Percentiles rank a stretch among this genome's conserved stretches.
Evolutionary conservation across 2,329 filamentous ascomycete genomes (phyloP).

Genomic region (Fusarium phyllophilum): DNA sequence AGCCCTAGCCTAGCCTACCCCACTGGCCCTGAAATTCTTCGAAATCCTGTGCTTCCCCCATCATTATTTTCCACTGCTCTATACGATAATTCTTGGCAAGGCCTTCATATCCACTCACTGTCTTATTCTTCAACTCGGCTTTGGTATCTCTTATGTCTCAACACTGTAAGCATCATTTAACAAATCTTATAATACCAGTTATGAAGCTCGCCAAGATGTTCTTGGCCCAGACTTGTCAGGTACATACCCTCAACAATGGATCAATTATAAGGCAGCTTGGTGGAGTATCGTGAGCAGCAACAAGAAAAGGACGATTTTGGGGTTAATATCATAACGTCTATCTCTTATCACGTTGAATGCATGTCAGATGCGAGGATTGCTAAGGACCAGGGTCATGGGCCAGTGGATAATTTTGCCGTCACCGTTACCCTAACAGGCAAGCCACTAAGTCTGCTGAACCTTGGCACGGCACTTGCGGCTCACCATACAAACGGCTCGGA

Average conservation of each 20-base stretch:
- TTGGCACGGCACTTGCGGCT: neutral
- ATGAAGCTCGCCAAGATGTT: neutral
- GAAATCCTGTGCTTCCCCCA: neutral
- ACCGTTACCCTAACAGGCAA: neutral
- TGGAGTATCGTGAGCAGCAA: neutral
- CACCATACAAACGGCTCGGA: neutral
- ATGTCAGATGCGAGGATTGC: neutral
- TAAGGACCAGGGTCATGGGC: neutral
- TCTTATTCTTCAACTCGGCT: neutral
- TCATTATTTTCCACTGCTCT: neutral
- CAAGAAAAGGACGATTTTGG: neutral
- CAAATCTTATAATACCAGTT: neutral
- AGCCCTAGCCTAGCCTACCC: neutral
- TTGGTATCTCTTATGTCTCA: neutral
- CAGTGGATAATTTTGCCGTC: neutral
- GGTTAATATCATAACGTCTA: too few species aligned
- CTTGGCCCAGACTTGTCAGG: neutral
- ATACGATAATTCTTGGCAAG: neutral
- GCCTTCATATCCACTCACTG: neutral
- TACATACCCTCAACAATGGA: rapidly evolving
- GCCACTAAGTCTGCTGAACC: neutral
- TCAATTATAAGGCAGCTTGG: rapidly evolving
- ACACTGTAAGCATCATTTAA: rapidly evolving
- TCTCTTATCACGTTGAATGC: neutral
- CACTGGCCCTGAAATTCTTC: neutral